Evolutionary conservation across 495 filamentous ascomycete species (phyloP), one percentile per base, ranked within the genome.

Genomic region (Daldinia decipiens): DNA sequence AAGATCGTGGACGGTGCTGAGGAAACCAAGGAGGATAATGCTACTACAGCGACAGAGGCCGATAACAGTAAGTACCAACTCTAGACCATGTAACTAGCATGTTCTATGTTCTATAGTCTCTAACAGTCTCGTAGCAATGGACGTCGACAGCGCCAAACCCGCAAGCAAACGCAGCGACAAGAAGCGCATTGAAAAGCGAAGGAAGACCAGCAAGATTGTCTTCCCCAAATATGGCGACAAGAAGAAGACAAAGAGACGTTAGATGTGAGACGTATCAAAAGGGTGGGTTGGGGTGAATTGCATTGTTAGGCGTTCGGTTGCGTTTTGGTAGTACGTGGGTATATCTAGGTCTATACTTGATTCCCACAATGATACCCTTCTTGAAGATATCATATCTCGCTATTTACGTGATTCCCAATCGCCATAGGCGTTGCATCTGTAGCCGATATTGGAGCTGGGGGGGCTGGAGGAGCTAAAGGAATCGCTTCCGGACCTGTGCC

Each of bases 191-290:
- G 76, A 80, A 74, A 84, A 83, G 77, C 77, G 81, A 57, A 79
- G 76, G 59, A 83, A 84, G 77, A 85, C 80, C 76, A 85, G 75
- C 62, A 79, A 80, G 38, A 83, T 87, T 47, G 83, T 86, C 27
- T 87, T 87, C 64, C 82, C 79, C 67, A 86, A 81, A 69, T 81
- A 82, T 45, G 79, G 82, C 36, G 82, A 83, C 62, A 82, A 76
- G 69, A 72, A 75, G 57, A 82, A 76, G 74, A 81, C 76, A 58
- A 80, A 77, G 71, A 82, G 73, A 77, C 79, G 82, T 57, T 71
- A 76, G 55, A 21, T 29, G 3, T 29, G 5, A 39, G n/a, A 8
- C 6, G 19, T 31, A 9, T 26, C 13, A 21, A 47, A 31, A 19
- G 34, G 5, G 6, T 39, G 21, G 31, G 19, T 50, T 45, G 8